Conservation (phyloP, 192 early-diverging fungal genomes). For the Coemansia sp. region DNA sequence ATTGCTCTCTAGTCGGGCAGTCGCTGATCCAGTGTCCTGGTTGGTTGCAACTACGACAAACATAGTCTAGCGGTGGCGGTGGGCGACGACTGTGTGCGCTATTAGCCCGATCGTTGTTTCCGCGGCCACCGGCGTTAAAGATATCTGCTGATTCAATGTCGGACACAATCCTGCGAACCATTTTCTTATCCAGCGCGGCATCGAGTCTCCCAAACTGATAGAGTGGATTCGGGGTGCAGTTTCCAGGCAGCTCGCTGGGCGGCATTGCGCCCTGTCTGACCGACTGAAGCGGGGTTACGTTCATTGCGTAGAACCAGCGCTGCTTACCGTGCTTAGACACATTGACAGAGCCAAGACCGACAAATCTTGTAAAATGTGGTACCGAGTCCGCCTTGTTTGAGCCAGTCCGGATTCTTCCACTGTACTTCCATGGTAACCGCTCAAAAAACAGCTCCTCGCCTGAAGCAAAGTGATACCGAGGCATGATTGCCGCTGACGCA, state of each 20-base stretch:
- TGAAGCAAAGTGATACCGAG: slow-evolving; percentile 87
- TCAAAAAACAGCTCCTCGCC: slow-evolving; percentile 72
- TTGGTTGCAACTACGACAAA: slow-evolving; percentile 60
- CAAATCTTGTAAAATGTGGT: slow-evolving; percentile 68
- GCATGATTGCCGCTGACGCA: slow-evolving; percentile 55
- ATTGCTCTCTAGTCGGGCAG: slow-evolving; percentile 55
- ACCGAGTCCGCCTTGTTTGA: slow-evolving; percentile 7
- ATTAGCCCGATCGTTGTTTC: background rate
- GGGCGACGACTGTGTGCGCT: slow-evolving; percentile 11
- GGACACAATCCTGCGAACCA: slow-evolving; percentile 12
- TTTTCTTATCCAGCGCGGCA: slow-evolving; percentile 18
- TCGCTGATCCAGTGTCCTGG: slow-evolving; percentile 67
- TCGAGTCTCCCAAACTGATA: slow-evolving; percentile 19
- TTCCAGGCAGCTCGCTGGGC: slow-evolving; percentile 39
- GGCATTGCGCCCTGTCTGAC: slow-evolving; percentile 28
- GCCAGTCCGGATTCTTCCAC: slow-evolving; percentile 28
- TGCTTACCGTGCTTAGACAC: slow-evolving; percentile 60
- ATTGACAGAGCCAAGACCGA: slow-evolving; percentile 72
- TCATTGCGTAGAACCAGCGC: slow-evolving; percentile 93
- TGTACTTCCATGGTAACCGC: slow-evolving; percentile 71
- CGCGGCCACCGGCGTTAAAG: slow-evolving; percentile 23
- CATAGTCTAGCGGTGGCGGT: slow-evolving; percentile 55
- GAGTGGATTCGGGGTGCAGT: slow-evolving; percentile 59
- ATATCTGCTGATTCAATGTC: slow-evolving; percentile 50
- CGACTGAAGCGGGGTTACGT: slow-evolving; percentile 63